Evolutionary conservation across 768 basidiomycete species (phyloP), one percentile per base, ranked within the genome.

Genomic region (Ramaria sp.): DNA sequence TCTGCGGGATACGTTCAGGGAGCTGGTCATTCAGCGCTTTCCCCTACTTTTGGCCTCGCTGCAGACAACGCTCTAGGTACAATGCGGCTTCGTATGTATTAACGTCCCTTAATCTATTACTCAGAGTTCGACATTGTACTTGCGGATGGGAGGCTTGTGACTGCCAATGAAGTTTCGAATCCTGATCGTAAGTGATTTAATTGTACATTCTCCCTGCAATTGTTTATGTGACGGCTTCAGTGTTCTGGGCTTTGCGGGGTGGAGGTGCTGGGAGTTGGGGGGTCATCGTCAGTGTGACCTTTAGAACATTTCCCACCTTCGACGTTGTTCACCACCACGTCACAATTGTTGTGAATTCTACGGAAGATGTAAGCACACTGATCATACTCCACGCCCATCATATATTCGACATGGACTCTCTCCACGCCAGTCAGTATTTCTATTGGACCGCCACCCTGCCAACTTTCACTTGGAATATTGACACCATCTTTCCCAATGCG

Each of bases 231-330:
- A n/a, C 47, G 22, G 18, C 27, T n/a, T 8, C 22, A 55, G 53
- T 55, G 16, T 45, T 55, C 44, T 55, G 42, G 42, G 53, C 53
- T 15, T 13, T 55, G 20, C 24, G 53, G 5, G 53, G 53, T 20
- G 53, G 53, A 9, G 53, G 53, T 30, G 42, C 43, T 22, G 70
- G 70, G 7, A 67, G 64, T 32, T 72, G 67, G 70, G 70, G 69
- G n/a, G 64, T 71, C 18, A 64, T 71, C 39, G 59, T 69, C 32
- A 65, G 66, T 20, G 68, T 66, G 0, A 71, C 70, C 2, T 59
- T 70, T 61, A 60, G 60, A 22, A 67, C 67, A 0, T 67, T 61
- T 62, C 67, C 69, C 9, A 67, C 64, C 24, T 70, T 71, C 59
- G 61, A 66, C 27, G 62, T 52, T 10, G 30, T 36, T 8, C 47